phyloP scores from a whole-genome alignment of 1,139 yeast species.

The Geotrichum fermentans region DNA sequence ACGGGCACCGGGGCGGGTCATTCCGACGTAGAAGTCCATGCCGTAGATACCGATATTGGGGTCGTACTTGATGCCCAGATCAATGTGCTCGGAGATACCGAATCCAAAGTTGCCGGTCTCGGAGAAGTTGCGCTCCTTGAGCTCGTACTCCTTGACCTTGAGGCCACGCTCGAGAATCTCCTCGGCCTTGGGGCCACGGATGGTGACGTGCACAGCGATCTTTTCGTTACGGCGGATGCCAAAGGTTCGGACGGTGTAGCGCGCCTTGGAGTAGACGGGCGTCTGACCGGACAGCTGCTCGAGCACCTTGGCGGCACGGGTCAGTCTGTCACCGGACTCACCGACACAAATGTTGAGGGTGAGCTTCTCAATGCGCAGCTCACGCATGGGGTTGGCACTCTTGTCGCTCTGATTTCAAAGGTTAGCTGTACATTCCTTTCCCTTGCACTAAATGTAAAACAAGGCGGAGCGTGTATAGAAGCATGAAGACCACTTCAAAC shows the following conservation, averaged over 20 bases:
- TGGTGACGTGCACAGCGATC: conserved; percentile 98
- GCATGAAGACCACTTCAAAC: neutral
- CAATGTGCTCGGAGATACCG: conserved; percentile 99
- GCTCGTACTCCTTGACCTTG: conserved; percentile 99
- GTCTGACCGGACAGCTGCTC: conserved; percentile 99
- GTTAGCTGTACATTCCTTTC: conserved; percentile 10
- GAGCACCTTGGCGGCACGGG: conserved; percentile 99
- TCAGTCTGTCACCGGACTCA: conserved; percentile 99
- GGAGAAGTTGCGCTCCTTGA: conserved; percentile 89
- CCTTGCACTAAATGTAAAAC: neutral
- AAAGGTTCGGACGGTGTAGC: conserved; percentile 99
- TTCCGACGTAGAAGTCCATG: conserved; percentile 99
- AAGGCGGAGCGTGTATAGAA: neutral
- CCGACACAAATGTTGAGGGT: conserved; percentile 99
- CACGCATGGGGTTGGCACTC: conserved; percentile 84
- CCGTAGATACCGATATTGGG: conserved; percentile 99
- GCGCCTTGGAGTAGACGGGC: conserved; percentile 99
- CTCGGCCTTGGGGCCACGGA: conserved; percentile 99
- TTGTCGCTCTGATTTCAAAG: conserved; percentile 33
- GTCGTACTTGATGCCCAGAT: conserved; percentile 99
- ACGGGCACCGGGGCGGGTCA: conserved; percentile 99
- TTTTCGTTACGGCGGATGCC: conserved; percentile 99
- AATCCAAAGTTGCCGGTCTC: conserved; percentile 99
- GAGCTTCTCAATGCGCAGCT: conserved; percentile 97
- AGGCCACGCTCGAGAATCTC: conserved; percentile 99